These are phyloP conservation scores for Lycium ferocissimum DNA, from an alignment of 257 asterid species.

Conservation along the genomic window DNA sequence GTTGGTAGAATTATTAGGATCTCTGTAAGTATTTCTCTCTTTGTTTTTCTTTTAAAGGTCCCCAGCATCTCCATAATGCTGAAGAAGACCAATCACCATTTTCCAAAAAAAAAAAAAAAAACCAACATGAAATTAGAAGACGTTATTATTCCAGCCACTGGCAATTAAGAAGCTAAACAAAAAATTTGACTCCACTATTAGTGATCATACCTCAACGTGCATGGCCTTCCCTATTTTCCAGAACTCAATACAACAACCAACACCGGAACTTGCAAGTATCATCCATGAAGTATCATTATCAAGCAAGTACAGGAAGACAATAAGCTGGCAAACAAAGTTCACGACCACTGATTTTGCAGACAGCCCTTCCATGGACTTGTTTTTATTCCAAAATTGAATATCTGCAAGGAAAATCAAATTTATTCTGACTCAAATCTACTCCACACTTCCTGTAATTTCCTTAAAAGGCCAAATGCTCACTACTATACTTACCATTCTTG, in stretches of 20 bases:
- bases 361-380: conserved; percentile 98
- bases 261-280: conserved; percentile 98
- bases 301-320: conserved; percentile 91
- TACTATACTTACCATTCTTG: conserved; percentile 73
- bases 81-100: no score
- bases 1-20: no score
- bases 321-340: conserved; percentile 83
- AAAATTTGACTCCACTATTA: conserved; percentile 18
- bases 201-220: conserved; percentile 84
- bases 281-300: conserved; percentile 99
- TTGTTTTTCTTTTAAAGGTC: no score
- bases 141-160: neutral
- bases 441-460: neutral
- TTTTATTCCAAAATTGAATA: conserved; percentile 98
- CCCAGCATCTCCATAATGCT: no score
- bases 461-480: conserved; percentile 8
- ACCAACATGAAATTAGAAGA: conserved; percentile 4
- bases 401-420: conserved; percentile 52
- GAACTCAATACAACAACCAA: conserved; percentile 98
- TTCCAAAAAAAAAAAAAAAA: no score
- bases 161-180: neutral
- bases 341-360: conserved; percentile 96
- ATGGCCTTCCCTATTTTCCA: conserved; percentile 99
- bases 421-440: conserved; percentile 13
- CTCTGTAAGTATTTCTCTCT: no score